Base-by-base conservation (phyloP, 116 monocot species). In the Papilionanthe hybrid region DNA sequence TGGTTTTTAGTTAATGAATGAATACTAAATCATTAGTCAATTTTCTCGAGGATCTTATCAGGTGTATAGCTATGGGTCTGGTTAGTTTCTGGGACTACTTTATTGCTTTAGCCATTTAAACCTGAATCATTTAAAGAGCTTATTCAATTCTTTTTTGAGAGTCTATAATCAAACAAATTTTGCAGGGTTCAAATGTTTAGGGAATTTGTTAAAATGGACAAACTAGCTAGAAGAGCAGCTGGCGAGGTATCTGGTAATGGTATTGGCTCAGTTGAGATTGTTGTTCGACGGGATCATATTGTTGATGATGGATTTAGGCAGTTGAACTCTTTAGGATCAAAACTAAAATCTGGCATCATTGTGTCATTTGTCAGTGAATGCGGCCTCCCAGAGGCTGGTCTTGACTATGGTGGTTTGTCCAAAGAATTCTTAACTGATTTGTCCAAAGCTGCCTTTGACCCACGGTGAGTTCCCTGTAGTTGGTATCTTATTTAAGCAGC, bases 371-470 rank as follows among this genome's bases (percentile, higher is more conserved):
- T 96, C 13, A 92, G 89, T 87, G 90, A 90, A 81, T 89, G 90
- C 80, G 96, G 94, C 17, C 94, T 96, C 79, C 94, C 96, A 74
- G 96, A 96, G 77, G 94, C 90, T 76, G 96, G 96, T 78, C 85
- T 96, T 29, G 96, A 96, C 75, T 96, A 94, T 83, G 96, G 94
- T n/a, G 94, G 94, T 78, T 84, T 96, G 22, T 91, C 94, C 20
- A 94, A 94, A 72, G 96, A 96, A 81, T 96, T 96, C 76, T 89
- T 94, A 82, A 96, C 94, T 60, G 96, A 96, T 85, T 82, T 96
- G 41, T 77, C 90, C 11, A 93, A 88, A 80, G 81, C 90, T 79
- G 92, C 91, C 50, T 94, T 96, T 79, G 85, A 86, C 67, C 94
- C 96, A 68, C 82, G 83, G 96, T 96, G 90, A 86, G 86, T 81